A percentile compares a stretch with the other conserved stretches of the same genome.
Conservation (phyloP, 495 filamentous ascomycete genomes). For the Viridothelium virens region DNA sequence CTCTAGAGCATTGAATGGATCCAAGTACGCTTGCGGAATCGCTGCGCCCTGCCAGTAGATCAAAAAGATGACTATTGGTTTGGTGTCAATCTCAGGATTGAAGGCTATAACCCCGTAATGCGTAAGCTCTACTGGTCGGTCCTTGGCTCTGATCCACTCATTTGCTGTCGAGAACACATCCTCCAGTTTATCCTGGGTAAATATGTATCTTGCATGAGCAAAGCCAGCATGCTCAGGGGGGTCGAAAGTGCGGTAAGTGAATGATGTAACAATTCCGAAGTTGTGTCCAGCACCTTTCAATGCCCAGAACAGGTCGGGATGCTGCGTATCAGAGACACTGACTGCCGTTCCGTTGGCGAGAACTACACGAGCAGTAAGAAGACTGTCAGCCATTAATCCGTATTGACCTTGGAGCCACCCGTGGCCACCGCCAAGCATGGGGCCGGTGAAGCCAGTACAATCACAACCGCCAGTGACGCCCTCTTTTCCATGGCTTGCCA, state of each 20-base stretch:
- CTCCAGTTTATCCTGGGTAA: slow-evolving; percentile 16
- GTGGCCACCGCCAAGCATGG: slow-evolving; percentile 39
- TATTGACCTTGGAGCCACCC: slow-evolving; percentile 34
- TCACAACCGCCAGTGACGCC: not conserved
- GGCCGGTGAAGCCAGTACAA: slow-evolving; percentile 20
- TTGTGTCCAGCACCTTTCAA: slow-evolving; percentile 26
- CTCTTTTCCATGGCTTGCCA: not conserved
- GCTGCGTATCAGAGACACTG: slow-evolving; percentile 10
- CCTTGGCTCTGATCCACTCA: slow-evolving; percentile 6
- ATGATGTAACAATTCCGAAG: slow-evolving; percentile 18
- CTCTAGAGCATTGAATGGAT: not conserved
- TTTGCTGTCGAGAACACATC: slow-evolving; percentile 8
- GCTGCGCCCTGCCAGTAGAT: not conserved
- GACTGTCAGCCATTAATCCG: slow-evolving; percentile 35
- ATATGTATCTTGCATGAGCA: not conserved
- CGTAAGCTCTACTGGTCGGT: slow-evolving; percentile 1
- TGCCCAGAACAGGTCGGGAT: slow-evolving; percentile 22
- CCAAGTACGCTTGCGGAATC: not conserved
- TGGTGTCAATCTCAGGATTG: not conserved
- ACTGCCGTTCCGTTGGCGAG: slow-evolving; percentile 28
- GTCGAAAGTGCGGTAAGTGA: slow-evolving; percentile 12
- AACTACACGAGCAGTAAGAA: slow-evolving; percentile 32
- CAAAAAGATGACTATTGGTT: not conserved
- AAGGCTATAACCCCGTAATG: slow-evolving; percentile 11
- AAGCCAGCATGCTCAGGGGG: not conserved